A percentile compares a stretch with the other conserved stretches of the same genome.
Conservation (phyloP, 2,329 filamentous ascomycete species). For the Pestalotiopsis sp. region DNA sequence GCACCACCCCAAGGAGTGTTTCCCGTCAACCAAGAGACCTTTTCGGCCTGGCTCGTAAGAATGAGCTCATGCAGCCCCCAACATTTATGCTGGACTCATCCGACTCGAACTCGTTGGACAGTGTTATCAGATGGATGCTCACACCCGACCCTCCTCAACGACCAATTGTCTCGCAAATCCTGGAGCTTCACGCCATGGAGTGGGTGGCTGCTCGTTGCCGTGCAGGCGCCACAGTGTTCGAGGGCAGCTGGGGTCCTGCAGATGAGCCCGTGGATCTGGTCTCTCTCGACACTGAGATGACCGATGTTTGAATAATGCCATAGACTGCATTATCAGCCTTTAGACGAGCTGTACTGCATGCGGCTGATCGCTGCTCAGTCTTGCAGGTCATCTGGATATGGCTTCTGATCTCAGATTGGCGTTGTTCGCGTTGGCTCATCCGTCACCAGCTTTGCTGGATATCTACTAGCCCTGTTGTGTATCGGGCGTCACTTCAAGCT, state of each 20-base stretch:
- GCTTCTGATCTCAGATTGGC: constrained; percentile 23
- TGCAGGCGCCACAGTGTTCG: constrained; percentile 90
- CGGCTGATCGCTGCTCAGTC: constrained; percentile 29
- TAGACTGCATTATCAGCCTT: constrained; percentile 20
- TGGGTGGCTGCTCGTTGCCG: constrained; percentile 80
- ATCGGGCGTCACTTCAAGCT: not conserved
- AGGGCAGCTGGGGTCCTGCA: constrained; percentile 93
- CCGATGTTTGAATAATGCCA: constrained; percentile 47
- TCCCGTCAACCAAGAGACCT: constrained; percentile 38
- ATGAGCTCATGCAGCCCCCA: constrained; percentile 65
- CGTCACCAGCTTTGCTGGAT: constrained; percentile 32
- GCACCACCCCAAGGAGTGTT: constrained; percentile 25
- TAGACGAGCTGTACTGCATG: constrained; percentile 15
- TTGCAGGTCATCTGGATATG: constrained; percentile 29
- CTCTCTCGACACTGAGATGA: constrained; percentile 59
- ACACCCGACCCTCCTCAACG: constrained; percentile 71
- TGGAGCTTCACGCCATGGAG: constrained; percentile 71
- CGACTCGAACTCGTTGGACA: constrained; percentile 77
- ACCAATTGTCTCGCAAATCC: constrained; percentile 73
- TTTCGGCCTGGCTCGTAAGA: constrained; percentile 50
- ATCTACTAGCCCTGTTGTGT: constrained; percentile 11
- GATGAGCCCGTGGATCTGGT: constrained; percentile 44
- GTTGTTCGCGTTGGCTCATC: constrained; percentile 26
- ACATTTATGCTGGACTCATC: constrained; percentile 82
- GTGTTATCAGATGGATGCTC: constrained; percentile 87